Base-by-base conservation (phyloP, 371 early-diverging fungal species). In the Saksenaea vasiformis region DNA sequence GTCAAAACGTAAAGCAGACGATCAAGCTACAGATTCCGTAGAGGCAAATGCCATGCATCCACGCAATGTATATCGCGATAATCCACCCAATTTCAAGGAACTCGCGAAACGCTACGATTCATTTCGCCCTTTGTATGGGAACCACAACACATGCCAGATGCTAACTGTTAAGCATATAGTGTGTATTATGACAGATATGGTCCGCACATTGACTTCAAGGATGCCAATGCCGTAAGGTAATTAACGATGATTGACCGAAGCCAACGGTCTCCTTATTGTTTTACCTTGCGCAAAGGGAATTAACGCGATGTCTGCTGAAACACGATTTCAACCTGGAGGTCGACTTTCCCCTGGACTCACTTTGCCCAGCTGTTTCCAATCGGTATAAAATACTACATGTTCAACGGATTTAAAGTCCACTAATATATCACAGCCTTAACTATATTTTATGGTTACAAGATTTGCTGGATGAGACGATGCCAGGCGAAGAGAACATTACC, bases 371-470 rank as follows among this genome's bases (percentile, higher is more conserved):
- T 39, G 79, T 90, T 34, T 84, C 86, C 11, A 82, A 85, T 57
- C 70, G 76, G 74, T 78, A 47, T 17, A 53, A 17, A 58, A 26
- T 26, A 0, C 3, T 14, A 7, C 31, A 2, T 31, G 4, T 31
- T 31, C 7, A 11, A 60, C 36, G 19, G 47, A 28, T 51, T 22
- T 26, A 38, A 60, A 26, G 15, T 17, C 38, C n/a, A 41, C 37
- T 66, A 44, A 1, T 22, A 61, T 24, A 1, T 5, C n/a, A 35
- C n/a, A 74, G 90, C 51, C 72, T 91, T 37, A 88, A 87, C 60
- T 91, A 90, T 59, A 80, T 90, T 41, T 59, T 84, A 24, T 86
- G 87, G 85, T 70, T 89, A 0, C 80, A 87, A 61, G 88, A 89
- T 67, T 61, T 90, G 39, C n/a, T 89, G 4, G 44, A 69, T 1